These are phyloP conservation scores for Crepidotus variabilis DNA, from an alignment of 768 basidiomycete species.

Conservation along the genomic window DNA sequence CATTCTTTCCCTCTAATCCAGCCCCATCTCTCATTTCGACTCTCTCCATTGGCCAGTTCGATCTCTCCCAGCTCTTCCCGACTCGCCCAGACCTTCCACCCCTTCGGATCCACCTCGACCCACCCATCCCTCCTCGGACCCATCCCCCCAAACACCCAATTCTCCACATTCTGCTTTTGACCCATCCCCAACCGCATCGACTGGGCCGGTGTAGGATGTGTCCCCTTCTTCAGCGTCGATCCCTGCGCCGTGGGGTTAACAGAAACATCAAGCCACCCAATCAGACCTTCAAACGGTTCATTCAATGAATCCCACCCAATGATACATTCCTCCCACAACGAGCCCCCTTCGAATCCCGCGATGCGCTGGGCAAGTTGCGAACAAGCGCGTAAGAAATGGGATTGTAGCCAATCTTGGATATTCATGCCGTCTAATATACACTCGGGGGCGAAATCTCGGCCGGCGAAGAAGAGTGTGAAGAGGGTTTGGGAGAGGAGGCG, in stretches of 20 bases:
- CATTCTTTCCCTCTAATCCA: conserved; percentile 75
- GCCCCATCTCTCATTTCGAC: conserved; percentile 62
- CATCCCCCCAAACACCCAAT: conserved; percentile 74
- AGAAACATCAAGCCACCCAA: conserved; percentile 62
- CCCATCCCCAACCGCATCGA: conserved; percentile 89
- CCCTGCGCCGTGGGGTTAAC: conserved; percentile 63
- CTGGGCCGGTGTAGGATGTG: conserved; percentile 82
- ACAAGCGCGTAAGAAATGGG: conserved; percentile 73
- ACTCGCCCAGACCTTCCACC: conserved; percentile 68
- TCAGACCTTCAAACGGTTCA: conserved; percentile 87
- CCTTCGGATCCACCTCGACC: conserved; percentile 84
- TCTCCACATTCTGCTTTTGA: conserved; percentile 71
- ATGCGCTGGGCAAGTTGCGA: conserved; percentile 75
- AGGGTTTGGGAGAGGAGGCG: conserved; percentile 84
- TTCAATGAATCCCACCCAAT: conserved; percentile 98
- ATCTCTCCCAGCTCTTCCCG: conserved; percentile 23
- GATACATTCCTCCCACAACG: conserved; percentile 79
- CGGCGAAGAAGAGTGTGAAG: conserved; percentile 95
- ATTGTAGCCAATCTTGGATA: conserved; percentile 86
- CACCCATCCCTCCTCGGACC: conserved; percentile 74
- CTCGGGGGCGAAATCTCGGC: conserved; percentile 83
- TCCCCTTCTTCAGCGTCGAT: conserved; percentile 79
- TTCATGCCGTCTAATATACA: conserved; percentile 90
- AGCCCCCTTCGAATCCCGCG: conserved; percentile 54
- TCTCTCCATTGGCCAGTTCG: conserved; percentile 22